phyloP scores from a whole-genome alignment of 352 stramenopile genomes.

The Pythium folliculosum region DNA sequence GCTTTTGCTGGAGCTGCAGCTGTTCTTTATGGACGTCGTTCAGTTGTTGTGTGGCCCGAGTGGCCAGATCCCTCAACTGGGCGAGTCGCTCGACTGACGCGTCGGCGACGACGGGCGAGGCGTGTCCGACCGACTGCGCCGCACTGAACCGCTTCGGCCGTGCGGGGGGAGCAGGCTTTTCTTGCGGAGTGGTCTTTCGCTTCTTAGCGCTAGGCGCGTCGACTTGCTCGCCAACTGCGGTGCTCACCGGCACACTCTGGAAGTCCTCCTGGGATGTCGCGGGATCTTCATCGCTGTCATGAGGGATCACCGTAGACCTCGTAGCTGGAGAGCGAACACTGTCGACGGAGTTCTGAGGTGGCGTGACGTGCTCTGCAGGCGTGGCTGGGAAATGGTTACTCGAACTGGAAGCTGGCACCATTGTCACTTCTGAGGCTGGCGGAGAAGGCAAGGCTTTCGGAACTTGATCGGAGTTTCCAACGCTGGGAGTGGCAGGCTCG shows the following conservation, averaged over 20 bases:
- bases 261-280: neutral
- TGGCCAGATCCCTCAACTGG: neutral
- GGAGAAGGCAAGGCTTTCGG: neutral
- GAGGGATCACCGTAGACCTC: neutral
- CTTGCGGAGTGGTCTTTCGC: neutral
- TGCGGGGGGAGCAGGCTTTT: neutral
- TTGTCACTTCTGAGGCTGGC: neutral
- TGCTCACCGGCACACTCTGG: neutral
- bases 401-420: neutral
- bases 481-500: neutral
- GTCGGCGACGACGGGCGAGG: neutral
- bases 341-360: neutral
- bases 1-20: conserved; percentile 10
- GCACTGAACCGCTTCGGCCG: neutral
- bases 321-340: neutral
- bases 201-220: neutral
- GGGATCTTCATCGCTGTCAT: conserved; percentile 3
- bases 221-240: neutral
- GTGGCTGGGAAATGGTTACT: neutral
- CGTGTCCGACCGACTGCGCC: neutral
- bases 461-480: neutral
- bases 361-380: neutral
- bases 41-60: conserved; percentile 3
- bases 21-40: conserved; percentile 13
- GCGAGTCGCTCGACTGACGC: neutral